phyloP scores from a whole-genome alignment of 2,329 filamentous ascomycete genomes.

The Botrytis galanthina region DNA sequence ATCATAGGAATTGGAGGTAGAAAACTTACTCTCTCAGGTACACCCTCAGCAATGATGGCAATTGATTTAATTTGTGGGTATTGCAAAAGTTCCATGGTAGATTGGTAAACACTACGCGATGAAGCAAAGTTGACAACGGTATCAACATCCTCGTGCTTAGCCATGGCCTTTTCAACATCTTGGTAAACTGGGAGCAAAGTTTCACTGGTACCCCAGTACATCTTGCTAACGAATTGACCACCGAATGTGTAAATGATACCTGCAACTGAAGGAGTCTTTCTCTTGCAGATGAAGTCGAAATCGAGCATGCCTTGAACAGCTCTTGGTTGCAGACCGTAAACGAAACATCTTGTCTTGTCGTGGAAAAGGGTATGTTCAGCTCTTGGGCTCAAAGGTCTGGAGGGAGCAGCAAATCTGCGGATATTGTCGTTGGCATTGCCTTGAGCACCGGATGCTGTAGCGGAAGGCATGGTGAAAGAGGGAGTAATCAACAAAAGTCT shows the following conservation, averaged over 20 bases:
- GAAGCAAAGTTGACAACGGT: slow-evolving; percentile 99
- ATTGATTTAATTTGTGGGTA: slow-evolving; percentile 97
- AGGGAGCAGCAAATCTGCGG: slow-evolving; percentile 89
- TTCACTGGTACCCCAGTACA: slow-evolving; percentile 99
- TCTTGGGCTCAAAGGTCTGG: slow-evolving; percentile 85
- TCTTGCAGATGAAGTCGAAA: slow-evolving; percentile 99
- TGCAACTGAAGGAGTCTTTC: slow-evolving; percentile 89
- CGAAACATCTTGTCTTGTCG: slow-evolving; percentile 99
- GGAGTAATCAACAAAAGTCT: slow-evolving; percentile 16
- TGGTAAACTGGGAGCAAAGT: slow-evolving; percentile 98
- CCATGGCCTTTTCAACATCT: slow-evolving; percentile 84
- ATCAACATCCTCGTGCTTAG: slow-evolving; percentile 96
- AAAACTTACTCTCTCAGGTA: slow-evolving; percentile 83
- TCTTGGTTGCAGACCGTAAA: slow-evolving; percentile 97
- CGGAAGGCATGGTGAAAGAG: slow-evolving; percentile 21
- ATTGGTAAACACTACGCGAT: slow-evolving; percentile 96
- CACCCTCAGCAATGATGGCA: slow-evolving; percentile 99
- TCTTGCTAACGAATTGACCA: slow-evolving; percentile 99
- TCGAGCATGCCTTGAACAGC: slow-evolving; percentile 93
- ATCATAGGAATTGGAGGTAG: neutral
- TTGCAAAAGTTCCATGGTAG: slow-evolving; percentile 98
- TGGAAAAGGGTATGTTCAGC: slow-evolving; percentile 92
- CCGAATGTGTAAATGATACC: slow-evolving; percentile 99
- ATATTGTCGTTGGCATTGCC: slow-evolving; percentile 96
- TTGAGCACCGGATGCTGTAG: slow-evolving; percentile 37